Evolutionary conservation across 768 basidiomycete genomes (phyloP).

Genomic region (Boletus tomentosulus): DNA sequence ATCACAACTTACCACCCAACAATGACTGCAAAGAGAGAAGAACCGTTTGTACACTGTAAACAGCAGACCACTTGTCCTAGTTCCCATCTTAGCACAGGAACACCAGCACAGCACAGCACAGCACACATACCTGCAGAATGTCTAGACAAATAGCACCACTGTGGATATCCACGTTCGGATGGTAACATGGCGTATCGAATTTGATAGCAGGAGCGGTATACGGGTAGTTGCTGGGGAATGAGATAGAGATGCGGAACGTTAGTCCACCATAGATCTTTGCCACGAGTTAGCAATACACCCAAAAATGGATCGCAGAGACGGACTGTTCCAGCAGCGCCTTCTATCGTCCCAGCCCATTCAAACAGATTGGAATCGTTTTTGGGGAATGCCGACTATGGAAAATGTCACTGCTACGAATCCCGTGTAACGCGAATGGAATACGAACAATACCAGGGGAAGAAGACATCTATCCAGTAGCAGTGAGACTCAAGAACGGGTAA

Average conservation of each 20-base stretch:
- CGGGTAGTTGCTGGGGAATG: slow-evolving; percentile 86
- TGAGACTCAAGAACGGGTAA: slow-evolving; percentile 1
- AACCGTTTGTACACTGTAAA: slow-evolving; percentile 89
- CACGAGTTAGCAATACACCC: slow-evolving; percentile 1
- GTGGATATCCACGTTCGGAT: slow-evolving; percentile 83
- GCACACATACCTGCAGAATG: slow-evolving; percentile 67
- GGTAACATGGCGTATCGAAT: slow-evolving; percentile 87
- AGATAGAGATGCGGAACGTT: slow-evolving; percentile 77
- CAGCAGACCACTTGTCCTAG: slow-evolving; percentile 91
- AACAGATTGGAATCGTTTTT: slow-evolving; percentile 83
- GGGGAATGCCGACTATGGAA: slow-evolving; percentile 79
- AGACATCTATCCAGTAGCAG: slow-evolving; percentile 60
- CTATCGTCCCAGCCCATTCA: slow-evolving; percentile 88
- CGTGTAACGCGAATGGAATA: slow-evolving; percentile 4
- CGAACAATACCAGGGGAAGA: slow-evolving; percentile 84
- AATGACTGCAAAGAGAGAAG: slow-evolving; percentile 84
- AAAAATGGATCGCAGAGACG: not conserved
- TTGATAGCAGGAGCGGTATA: slow-evolving; percentile 82
- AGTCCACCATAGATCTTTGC: slow-evolving; percentile 72
- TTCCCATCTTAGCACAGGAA: slow-evolving; percentile 5
- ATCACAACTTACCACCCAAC: slow-evolving; percentile 64
- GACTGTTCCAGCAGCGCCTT: slow-evolving; percentile 71
- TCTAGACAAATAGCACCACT: slow-evolving; percentile 81
- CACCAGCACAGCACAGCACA: no score
- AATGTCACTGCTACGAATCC: not conserved